A percentile compares a stretch with the other conserved stretches of the same genome.
Evolutionary conservation across 192 early-diverging fungal genomes (phyloP).

Genomic region (Coemansia erecta): DNA sequence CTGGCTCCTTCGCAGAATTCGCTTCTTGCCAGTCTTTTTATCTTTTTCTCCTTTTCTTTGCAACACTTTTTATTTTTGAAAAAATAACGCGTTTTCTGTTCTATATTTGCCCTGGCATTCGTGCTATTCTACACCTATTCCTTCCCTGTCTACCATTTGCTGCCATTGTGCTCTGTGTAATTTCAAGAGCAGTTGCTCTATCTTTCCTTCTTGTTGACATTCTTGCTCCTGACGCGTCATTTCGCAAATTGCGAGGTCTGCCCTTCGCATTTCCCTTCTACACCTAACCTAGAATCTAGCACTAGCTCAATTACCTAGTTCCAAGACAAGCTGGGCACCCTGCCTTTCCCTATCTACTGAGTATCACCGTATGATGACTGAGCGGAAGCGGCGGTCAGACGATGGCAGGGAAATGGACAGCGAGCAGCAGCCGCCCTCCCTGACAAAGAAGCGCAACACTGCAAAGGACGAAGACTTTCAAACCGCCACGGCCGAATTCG

Average conservation of each 20-base stretch:
- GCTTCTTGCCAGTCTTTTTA: neutral
- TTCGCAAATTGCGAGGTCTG: neutral
- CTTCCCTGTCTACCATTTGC: neutral
- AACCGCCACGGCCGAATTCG: constrained; percentile 37
- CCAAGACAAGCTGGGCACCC: neutral
- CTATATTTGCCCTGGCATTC: neutral
- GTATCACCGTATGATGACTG: constrained; percentile 45
- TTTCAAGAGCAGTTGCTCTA: neutral
- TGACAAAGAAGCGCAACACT: constrained; percentile 50
- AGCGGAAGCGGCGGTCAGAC: constrained; percentile 52
- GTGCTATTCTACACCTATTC: neutral
- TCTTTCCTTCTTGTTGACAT: neutral
- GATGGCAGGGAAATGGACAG: constrained; percentile 42
- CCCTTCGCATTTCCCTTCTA: too few species aligned
- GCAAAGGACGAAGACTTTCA: constrained; percentile 42
- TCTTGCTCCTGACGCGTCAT: constrained; percentile 4
- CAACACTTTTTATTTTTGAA: too few species aligned
- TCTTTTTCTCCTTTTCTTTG: constrained; percentile 3
- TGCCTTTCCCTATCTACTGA: neutral
- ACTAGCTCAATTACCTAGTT: too few species aligned
- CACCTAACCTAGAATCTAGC: too few species aligned
- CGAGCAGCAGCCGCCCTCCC: constrained; percentile 37
- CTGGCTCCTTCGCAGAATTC: neutral
- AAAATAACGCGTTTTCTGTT: constrained; percentile 4
- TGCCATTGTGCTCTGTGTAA: neutral